Conservation (phyloP, 2,329 filamentous ascomycete species). For the Epichloe coenophiala region DNA sequence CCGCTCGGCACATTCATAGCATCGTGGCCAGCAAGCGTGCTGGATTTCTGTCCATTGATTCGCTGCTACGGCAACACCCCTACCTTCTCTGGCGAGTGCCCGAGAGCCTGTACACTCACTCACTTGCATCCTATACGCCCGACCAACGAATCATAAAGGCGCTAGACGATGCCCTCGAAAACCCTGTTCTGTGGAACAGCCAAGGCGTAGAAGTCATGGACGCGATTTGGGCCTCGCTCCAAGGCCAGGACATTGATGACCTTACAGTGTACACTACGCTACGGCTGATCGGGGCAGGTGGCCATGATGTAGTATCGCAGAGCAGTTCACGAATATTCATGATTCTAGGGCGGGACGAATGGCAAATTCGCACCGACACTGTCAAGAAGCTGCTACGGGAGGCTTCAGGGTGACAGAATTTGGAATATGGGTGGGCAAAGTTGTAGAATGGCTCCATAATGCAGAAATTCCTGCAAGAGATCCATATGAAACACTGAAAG, state of each 20-base stretch:
- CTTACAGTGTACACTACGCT: conserved; percentile 15
- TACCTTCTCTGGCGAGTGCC: conserved; percentile 27
- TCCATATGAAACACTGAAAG: too few relatives aligned
- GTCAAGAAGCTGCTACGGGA: conserved; percentile 9
- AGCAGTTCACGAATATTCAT: conserved; percentile 17
- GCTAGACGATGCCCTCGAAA: conserved; percentile 13
- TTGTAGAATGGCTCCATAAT: too few relatives aligned
- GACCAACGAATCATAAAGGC: conserved; percentile 12
- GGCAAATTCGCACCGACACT: conserved; percentile 14
- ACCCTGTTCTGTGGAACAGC: conserved; percentile 5
- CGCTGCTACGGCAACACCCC: conserved; percentile 17
- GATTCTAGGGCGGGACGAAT: conserved; percentile 24
- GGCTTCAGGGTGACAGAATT: conserved; percentile 1
- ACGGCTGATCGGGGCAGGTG: conserved; percentile 19
- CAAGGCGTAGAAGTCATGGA: conserved; percentile 9
- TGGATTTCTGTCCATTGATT: conserved; percentile 10
- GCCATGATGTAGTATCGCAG: conserved; percentile 15
- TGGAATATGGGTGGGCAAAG: background rate
- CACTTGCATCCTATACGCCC: conserved; percentile 11
- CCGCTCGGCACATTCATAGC: conserved; percentile 11
- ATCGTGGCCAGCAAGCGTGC: conserved; percentile 12
- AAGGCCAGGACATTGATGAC: conserved; percentile 8
- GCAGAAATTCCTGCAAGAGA: too few relatives aligned
- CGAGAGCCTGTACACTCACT: conserved; percentile 13
- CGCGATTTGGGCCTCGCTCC: conserved; percentile 6